Percentiles rank a stretch among this genome's conserved stretches.
phyloP scores from a whole-genome alignment of 495 filamentous ascomycete genomes.

The Aspergillus bertholletiae region DNA sequence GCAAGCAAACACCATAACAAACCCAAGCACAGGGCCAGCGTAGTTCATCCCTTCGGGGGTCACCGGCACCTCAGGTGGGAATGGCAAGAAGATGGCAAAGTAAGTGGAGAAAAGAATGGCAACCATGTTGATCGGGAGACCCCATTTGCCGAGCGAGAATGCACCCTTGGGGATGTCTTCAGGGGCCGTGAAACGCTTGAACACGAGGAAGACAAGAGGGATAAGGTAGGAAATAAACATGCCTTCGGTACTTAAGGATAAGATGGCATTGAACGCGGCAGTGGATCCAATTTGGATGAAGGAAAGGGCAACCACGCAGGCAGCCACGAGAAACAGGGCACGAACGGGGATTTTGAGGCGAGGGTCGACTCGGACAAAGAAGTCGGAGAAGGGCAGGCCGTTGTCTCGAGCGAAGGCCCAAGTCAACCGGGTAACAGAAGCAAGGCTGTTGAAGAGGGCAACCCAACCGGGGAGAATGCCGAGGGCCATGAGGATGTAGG shows the following conservation, averaged over 20 bases:
- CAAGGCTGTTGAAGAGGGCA: slow-evolving; percentile 33
- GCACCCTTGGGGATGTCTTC: slow-evolving; percentile 24
- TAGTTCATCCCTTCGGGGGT: slow-evolving; percentile 37
- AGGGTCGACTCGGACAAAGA: slow-evolving; percentile 39
- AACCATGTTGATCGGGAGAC: slow-evolving; percentile 34
- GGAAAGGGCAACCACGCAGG: slow-evolving; percentile 35
- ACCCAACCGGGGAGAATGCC: slow-evolving; percentile 35
- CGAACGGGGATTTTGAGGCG: slow-evolving; percentile 34
- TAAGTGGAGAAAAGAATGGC: slow-evolving; percentile 32
- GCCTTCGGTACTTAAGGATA: slow-evolving; percentile 42
- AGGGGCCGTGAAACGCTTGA: slow-evolving; percentile 14
- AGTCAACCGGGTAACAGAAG: slow-evolving; percentile 47
- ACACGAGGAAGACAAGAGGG: slow-evolving; percentile 39
- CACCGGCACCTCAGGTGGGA: slow-evolving; percentile 34
- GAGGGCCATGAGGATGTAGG: slow-evolving; percentile 42
- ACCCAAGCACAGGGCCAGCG: slow-evolving; percentile 31
- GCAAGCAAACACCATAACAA: slow-evolving; percentile 28
- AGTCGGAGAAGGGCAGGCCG: slow-evolving; percentile 44
- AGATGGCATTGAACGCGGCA: slow-evolving; percentile 45
- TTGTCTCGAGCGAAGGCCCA: slow-evolving; percentile 58
- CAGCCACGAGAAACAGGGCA: slow-evolving; percentile 35
- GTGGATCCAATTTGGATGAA: slow-evolving; percentile 47
- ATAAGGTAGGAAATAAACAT: slow-evolving; percentile 49
- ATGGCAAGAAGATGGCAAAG: slow-evolving; percentile 38
- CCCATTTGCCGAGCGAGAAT: slow-evolving; percentile 25